phyloP scores from a whole-genome alignment of 805 yeast genomes.

The Metschnikowia chrysomelidarum region DNA sequence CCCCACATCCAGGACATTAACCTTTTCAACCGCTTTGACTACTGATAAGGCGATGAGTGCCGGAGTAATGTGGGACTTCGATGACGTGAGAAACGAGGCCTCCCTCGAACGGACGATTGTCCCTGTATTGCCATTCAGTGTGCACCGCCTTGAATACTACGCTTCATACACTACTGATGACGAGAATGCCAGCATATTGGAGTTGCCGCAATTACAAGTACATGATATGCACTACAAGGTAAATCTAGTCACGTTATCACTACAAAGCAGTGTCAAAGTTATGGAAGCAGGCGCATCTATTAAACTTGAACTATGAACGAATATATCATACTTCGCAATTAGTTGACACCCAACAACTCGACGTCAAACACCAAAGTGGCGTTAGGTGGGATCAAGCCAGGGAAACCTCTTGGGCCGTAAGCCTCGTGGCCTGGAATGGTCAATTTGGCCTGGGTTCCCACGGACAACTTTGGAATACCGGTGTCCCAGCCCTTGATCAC shows the following conservation, averaged over 20 bases:
- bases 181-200: slow-evolving; percentile 21
- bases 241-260: slow-evolving; percentile 37
- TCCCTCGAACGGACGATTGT: slow-evolving; percentile 35
- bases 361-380: slow-evolving; percentile 89
- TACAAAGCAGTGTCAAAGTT: slow-evolving; percentile 6
- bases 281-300: slow-evolving; percentile 5
- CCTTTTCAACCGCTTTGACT: slow-evolving; percentile 45
- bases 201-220: slow-evolving; percentile 61
- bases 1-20: slow-evolving; percentile 68
- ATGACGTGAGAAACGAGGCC: slow-evolving; percentile 17
- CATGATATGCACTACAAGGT: slow-evolving; percentile 70
- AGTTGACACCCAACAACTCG: slow-evolving; percentile 61
- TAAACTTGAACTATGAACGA: slow-evolving; percentile 3
- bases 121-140: slow-evolving; percentile 62
- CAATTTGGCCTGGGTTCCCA: slow-evolving; percentile 90
- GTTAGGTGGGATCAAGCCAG: slow-evolving; percentile 94
- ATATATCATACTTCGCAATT: slow-evolving; percentile 9
- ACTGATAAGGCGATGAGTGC: slow-evolving; percentile 12
- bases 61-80: slow-evolving; percentile 17
- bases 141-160: slow-evolving; percentile 40
- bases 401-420: slow-evolving; percentile 93
- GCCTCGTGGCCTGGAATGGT: slow-evolving; percentile 93
- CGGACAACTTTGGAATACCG: slow-evolving; percentile 86
- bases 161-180: slow-evolving; percentile 14
- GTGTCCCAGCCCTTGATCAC: slow-evolving; percentile 97